A percentile compares a stretch with the other conserved stretches of the same genome.
Evolutionary conservation across 176 grass and related monocot species (phyloP).

Genomic region (Oryza meridionalis): DNA sequence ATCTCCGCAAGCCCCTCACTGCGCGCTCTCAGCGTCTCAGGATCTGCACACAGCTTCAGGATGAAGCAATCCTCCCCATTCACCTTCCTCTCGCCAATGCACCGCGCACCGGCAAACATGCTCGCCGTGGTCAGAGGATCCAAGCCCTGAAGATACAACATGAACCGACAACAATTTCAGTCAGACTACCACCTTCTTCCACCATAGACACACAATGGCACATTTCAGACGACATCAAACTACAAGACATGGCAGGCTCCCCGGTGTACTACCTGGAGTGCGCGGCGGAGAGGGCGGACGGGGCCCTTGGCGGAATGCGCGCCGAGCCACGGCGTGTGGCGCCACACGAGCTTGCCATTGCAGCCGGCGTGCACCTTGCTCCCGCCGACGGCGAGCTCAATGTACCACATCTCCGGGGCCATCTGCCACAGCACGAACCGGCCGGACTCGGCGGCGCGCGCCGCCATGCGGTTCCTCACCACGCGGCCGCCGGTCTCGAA

Average conservation of each 20-base stretch:
- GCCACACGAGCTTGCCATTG: slow-evolving; percentile 84
- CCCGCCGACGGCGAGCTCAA: slow-evolving; percentile 78
- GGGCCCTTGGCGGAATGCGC: slow-evolving; percentile 85
- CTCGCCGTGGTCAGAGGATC: slow-evolving; percentile 76
- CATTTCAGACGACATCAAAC: neutral
- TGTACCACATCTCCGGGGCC: slow-evolving; percentile 94
- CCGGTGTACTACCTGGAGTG: slow-evolving; percentile 69
- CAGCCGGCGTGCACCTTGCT: slow-evolving; percentile 88
- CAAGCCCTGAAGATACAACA: slow-evolving; percentile 54
- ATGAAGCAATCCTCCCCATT: slow-evolving; percentile 89
- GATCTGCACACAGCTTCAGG: slow-evolving; percentile 78
- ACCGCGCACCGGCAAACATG: slow-evolving; percentile 76
- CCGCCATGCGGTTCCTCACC: slow-evolving; percentile 65
- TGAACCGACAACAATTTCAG: neutral
- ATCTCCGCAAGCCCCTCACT: slow-evolving; percentile 84
- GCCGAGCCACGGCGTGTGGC: slow-evolving; percentile 81
- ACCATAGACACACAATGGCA: neutral
- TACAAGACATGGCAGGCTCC: neutral
- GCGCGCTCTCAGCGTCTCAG: slow-evolving; percentile 69
- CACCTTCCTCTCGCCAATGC: slow-evolving; percentile 86
- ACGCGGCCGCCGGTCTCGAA: slow-evolving; percentile 64
- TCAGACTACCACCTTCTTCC: slow-evolving; percentile 2
- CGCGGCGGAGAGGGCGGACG: slow-evolving; percentile 76
- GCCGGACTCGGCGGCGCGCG: slow-evolving; percentile 58
- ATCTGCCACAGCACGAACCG: slow-evolving; percentile 90